Conservation (phyloP, 345 rosid genomes). For the Populus simonii region DNA sequence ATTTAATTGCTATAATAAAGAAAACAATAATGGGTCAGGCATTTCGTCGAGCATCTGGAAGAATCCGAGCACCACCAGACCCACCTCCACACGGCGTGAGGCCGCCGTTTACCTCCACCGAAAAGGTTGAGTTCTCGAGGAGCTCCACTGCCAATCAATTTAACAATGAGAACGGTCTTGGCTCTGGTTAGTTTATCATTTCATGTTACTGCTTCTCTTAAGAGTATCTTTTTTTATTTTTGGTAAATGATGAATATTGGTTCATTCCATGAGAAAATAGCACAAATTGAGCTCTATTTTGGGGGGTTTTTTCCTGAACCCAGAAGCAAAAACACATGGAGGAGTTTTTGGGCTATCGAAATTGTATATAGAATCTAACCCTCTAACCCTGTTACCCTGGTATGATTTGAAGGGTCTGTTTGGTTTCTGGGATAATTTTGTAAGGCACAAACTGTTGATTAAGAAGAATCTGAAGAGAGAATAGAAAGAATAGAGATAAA, state of each 20-base stretch:
- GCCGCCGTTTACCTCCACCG: conserved; percentile 30
- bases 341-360: not conserved
- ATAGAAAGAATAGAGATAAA: not conserved
- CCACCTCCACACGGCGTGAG: conserved; percentile 37
- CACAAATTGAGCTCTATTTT: not conserved
- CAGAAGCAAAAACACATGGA: not conserved
- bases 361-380: not conserved
- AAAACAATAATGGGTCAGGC: conserved; percentile 76
- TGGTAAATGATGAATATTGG: not conserved
- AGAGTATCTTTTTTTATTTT: too few species aligned
- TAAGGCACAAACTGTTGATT: not conserved
- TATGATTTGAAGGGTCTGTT: not conserved
- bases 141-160: not conserved
- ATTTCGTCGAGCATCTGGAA: conserved; percentile 96
- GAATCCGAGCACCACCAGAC: conserved; percentile 40
- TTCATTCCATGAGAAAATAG: not conserved
- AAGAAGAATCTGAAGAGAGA: not conserved
- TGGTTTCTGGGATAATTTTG: not conserved
- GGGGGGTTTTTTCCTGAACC: not conserved
- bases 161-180: conserved; percentile 11
- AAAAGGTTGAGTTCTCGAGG: conserved; percentile 29
- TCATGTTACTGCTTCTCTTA: not conserved
- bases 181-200: conserved; percentile 19
- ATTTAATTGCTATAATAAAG: not conserved
- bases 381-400: too few species aligned